phyloP scores from a whole-genome alignment of 1,284 basidiomycete species.

The Crepidotus sp. region DNA sequence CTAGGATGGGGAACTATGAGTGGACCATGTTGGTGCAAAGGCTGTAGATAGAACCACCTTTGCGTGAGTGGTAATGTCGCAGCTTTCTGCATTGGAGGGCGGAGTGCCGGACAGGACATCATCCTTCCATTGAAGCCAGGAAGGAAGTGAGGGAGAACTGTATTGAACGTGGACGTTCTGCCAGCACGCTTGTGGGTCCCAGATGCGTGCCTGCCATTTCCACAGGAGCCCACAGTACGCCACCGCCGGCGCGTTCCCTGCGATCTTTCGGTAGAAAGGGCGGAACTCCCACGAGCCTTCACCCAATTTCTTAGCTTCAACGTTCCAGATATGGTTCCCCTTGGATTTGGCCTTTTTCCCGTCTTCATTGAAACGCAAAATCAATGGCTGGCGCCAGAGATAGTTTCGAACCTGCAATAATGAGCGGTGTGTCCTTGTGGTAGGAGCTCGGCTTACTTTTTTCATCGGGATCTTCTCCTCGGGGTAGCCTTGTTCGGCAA shows the following conservation, averaged over 20 bases:
- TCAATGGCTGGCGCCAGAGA: conserved; percentile 89
- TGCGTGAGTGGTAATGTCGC: conserved; percentile 63
- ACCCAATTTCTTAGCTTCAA: conserved; percentile 80
- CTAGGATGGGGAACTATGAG: conserved; percentile 27
- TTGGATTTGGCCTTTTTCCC: conserved; percentile 99
- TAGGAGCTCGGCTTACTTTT: conserved; percentile 44
- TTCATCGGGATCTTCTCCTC: conserved; percentile 86
- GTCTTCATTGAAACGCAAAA: conserved; percentile 97
- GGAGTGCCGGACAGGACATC: conserved; percentile 68
- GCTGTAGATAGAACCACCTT: conserved; percentile 37
- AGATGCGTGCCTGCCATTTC: conserved; percentile 90
- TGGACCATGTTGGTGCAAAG: conserved; percentile 9
- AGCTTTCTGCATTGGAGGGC: conserved; percentile 60
- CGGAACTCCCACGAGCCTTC: conserved; percentile 87
- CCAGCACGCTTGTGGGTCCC: conserved; percentile 91
- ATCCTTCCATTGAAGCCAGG: conserved; percentile 86
- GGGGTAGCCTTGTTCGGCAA: conserved; percentile 69
- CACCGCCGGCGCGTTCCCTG: conserved; percentile 71
- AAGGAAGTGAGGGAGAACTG: conserved; percentile 70
- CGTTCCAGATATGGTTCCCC: conserved; percentile 99
- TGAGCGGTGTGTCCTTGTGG: conserved; percentile 8
- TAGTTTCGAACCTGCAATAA: conserved; percentile 83
- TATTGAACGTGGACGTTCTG: conserved; percentile 74
- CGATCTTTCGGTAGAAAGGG: conserved; percentile 82
- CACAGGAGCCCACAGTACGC: conserved; percentile 82